These are phyloP conservation scores for Magnusiomyces fungicola DNA, from an alignment of 1,139 yeast genomes.

Conservation along the genomic window DNA sequence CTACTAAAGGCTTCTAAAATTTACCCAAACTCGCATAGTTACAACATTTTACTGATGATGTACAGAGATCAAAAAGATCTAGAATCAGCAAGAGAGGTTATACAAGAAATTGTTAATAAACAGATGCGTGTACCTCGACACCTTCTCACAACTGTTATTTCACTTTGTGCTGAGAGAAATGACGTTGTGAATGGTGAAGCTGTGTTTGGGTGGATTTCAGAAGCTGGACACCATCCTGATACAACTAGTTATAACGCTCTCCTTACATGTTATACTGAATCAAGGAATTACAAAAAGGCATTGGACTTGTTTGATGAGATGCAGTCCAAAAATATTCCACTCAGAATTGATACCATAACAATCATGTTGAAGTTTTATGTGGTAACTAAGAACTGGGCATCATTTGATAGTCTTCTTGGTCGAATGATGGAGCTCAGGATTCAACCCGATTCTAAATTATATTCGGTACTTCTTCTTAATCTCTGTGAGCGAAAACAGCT, in stretches of 20 bases:
- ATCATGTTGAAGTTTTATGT: conserved; percentile 21
- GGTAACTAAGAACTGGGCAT: conserved; percentile 12
- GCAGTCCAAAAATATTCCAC: conserved; percentile 16
- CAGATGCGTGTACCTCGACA: conserved; percentile 22
- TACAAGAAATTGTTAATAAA: conserved; percentile 25
- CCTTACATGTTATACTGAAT: conserved; percentile 22
- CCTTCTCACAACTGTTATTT: conserved; percentile 26
- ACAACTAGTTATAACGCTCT: conserved; percentile 24
- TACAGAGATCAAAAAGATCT: conserved; percentile 28
- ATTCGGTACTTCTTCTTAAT: conserved; percentile 22
- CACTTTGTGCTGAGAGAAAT: conserved; percentile 28
- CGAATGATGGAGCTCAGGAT: conserved; percentile 14
- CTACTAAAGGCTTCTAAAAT: conserved; percentile 36
- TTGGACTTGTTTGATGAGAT: conserved; percentile 18
- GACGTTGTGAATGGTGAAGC: conserved; percentile 26
- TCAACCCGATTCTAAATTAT: conserved; percentile 24
- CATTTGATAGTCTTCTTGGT: conserved; percentile 8
- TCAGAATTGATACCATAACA: conserved; percentile 26
- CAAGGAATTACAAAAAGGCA: conserved; percentile 20
- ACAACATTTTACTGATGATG: conserved; percentile 25
- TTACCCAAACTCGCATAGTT: conserved; percentile 28
- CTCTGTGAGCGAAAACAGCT: conserved; percentile 16
- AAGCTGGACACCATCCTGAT: conserved; percentile 24
- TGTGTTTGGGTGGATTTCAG: conserved; percentile 27
- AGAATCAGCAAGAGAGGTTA: conserved; percentile 27